Base-by-base conservation (phyloP, 2,329 filamentous ascomycete species). In the Sclerotinia spermophila region DNA sequence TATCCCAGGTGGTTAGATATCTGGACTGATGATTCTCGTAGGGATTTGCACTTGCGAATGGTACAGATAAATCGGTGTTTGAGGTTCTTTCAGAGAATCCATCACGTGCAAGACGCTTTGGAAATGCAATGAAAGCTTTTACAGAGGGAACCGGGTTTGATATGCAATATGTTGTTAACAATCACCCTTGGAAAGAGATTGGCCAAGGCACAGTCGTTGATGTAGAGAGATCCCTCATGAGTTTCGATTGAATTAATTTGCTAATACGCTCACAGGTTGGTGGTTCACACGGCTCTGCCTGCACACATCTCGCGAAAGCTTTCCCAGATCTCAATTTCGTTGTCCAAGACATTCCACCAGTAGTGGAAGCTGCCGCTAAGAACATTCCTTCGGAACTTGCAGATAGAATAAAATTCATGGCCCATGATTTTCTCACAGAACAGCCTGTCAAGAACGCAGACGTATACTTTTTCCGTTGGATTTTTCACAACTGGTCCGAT, bases 401-500 rank as follows among this genome's bases (percentile, higher is more conserved):
- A 19, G 42, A 53, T 19, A 74, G 74, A 35, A 72, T 80, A 17
- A n/a, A 65, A 5, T 76, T 79, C 76, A 77, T 79, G 71, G 78
- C 74, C 6, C 82, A 86, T 75, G 80, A 84, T 74, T 82, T 85
- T 73, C 83, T 85, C 73, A 75, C 17, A 21, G 60, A 68, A 62
- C 70, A 71, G 27, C 67, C 67, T 45, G 35, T 72, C 21, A 55
- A 68, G 19, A 53, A 51, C 10, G 83, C 81, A 8, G 81, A 82
- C 44, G 78, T 84, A 24, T 85, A 84, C 76, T 78, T 84, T 67
- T 77, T 85, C 67, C 81, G 82, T 24, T 79, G 80, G 75, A 83
- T 85, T 64, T 76, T 86, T 40, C 84, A 85, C 74, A 82, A 84
- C 75, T 84, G 82, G 82, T 80, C 83, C 0, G 82, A 84, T 40